Evolutionary conservation across 73 alveolate species (phyloP).

Genomic region (Symbiodinium pilosum): DNA sequence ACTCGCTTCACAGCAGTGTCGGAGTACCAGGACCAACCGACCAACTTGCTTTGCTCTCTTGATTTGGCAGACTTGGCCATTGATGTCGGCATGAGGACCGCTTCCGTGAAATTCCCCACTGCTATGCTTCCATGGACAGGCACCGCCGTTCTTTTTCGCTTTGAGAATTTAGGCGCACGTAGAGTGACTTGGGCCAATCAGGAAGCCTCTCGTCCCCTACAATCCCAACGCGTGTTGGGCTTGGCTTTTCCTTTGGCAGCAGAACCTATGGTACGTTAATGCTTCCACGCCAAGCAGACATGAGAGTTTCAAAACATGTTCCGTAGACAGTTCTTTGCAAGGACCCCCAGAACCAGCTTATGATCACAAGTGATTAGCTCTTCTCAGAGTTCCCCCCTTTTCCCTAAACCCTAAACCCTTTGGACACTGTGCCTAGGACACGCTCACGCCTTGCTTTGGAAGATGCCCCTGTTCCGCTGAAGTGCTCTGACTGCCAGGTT

Average conservation of each 20-base stretch:
- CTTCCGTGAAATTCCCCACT: slow-evolving; percentile 79
- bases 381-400: no score
- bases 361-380: neutral
- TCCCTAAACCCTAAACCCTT: neutral
- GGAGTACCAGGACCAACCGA: slow-evolving; percentile 59
- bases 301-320: neutral
- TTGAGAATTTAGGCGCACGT: neutral
- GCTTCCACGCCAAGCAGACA: no score
- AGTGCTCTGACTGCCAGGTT: slow-evolving; percentile 21
- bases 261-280: no score
- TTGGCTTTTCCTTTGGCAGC: neutral
- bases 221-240: slow-evolving; percentile 67
- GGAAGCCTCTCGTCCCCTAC: slow-evolving; percentile 77
- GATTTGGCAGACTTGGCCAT: neutral
- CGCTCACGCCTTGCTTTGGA: slow-evolving; percentile 87
- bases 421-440: neutral
- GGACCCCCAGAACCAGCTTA: no score
- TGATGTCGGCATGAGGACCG: slow-evolving; percentile 27
- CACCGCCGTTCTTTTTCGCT: neutral
- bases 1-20: slow-evolving; percentile 68
- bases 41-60: neutral
- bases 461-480: slow-evolving; percentile 88
- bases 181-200: neutral
- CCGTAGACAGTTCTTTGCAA: neutral
- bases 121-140: slow-evolving; percentile 95